Base-by-base conservation (phyloP, 306 rosid genomes). In the Glycine tomentella region DNA sequence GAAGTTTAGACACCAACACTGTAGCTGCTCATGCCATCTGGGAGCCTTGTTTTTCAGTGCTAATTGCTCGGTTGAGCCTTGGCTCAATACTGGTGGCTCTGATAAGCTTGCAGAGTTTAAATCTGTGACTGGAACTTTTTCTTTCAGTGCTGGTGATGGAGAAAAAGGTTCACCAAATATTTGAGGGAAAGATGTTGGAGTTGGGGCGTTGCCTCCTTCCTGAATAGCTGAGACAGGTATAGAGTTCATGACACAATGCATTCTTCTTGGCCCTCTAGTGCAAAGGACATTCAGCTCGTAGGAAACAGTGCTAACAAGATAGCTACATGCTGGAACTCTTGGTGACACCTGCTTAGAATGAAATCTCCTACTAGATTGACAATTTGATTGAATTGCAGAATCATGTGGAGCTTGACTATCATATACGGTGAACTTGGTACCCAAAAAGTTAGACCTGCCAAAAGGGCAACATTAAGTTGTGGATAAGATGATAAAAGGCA, bases 1-100 rank as follows among this genome's bases (percentile, higher is more conserved):
- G 90, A 95, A 95, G 74, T 91, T 91, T 61, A 95, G 87, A 88
- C 97, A 93, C 97, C 97, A 95, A 80, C 95, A 91, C 36, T 90
- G 97, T 38, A 93, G 84, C 80, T 92, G 95, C 75, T 95, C 99
- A 61, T 95, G 97, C 97, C 97, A 95, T 84, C 97, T 80, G 40
- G 97, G 97, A 83, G 92, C 87, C 89, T 92, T 92, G 86, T 90
- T 91, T 83, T 92, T 91, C 48, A 92, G 90, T 68, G 75, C 81
- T 72, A 92, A 85, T 2, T 90, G 82, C 63, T 90, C 92, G 65
- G 63, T 82, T 4, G 84, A 70, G 48, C 75, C 87, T 33, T 67
- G 90, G 77, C 48, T 25, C 56, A 13, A 57, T n/a, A 31, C 40
- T 3, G 68, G 79, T 15, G 77, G 45, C 76, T 58, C 88, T 38